Evolutionary conservation across 2,329 filamentous ascomycete genomes (phyloP).

Genomic region (Phialemoniopsis sp.): DNA sequence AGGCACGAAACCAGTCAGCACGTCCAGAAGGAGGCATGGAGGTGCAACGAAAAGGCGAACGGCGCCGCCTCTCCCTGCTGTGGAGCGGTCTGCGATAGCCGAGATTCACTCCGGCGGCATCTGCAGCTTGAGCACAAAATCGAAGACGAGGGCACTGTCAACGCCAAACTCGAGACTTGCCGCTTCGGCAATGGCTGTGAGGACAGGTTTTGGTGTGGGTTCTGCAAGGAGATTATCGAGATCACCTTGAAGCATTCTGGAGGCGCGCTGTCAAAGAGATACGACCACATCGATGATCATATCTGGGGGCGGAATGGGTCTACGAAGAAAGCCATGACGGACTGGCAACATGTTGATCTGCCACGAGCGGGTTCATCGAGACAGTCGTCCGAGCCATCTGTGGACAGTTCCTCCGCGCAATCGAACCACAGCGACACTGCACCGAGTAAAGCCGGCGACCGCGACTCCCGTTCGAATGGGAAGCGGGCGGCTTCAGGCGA

Average conservation of each 20-base stretch:
- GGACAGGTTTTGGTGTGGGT: constrained; percentile 80
- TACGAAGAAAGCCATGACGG: constrained; percentile 37
- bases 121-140: constrained; percentile 46
- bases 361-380: no score
- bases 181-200: constrained; percentile 63
- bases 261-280: constrained; percentile 34
- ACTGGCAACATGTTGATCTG: constrained; percentile 47
- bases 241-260: constrained; percentile 20
- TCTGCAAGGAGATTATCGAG: constrained; percentile 60
- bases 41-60: constrained; percentile 46
- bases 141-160: constrained; percentile 21
- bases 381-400: no score
- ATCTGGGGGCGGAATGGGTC: constrained; percentile 48
- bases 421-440: no score
- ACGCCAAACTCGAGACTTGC: constrained; percentile 44
- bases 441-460: no score
- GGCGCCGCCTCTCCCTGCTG: constrained; percentile 35
- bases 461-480: no score
- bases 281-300: constrained; percentile 73
- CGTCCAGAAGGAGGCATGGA: constrained; percentile 66
- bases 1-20: constrained; percentile 83
- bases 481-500: no score
- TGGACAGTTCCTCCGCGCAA: no score
- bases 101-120: constrained; percentile 59
- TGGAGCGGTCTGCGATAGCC: constrained; percentile 51